A percentile compares a stretch with the other conserved stretches of the same genome.
These are phyloP conservation scores for Blastobotrys serpentis DNA, from an alignment of 1,139 yeast species.

Conservation along the genomic window DNA sequence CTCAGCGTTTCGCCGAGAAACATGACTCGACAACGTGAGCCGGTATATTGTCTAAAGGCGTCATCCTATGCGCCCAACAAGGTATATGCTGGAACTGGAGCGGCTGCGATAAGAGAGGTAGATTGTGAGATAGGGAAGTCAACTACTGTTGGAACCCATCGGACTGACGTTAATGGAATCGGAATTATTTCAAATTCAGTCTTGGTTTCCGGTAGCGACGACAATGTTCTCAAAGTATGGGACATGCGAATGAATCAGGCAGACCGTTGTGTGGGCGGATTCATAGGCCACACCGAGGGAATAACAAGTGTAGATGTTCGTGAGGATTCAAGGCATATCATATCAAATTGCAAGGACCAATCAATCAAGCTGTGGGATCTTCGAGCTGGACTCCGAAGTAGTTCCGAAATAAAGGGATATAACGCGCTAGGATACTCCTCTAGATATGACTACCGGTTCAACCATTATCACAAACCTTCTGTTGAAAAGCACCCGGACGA, in stretches of 20 bases:
- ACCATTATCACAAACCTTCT: slow-evolving; percentile 28
- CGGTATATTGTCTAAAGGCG: slow-evolving; percentile 11
- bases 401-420: slow-evolving; percentile 17
- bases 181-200: slow-evolving; percentile 49
- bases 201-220: slow-evolving; percentile 79
- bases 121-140: background rate
- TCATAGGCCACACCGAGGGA: slow-evolving; percentile 70
- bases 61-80: slow-evolving; percentile 2
- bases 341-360: slow-evolving; percentile 38
- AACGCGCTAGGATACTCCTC: slow-evolving; percentile 19
- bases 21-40: slow-evolving; percentile 15
- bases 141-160: slow-evolving; percentile 18
- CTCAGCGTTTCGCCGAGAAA: slow-evolving; percentile 6
- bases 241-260: slow-evolving; percentile 55
- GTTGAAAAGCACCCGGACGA: slow-evolving; percentile 29
- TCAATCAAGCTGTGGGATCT: slow-evolving; percentile 38
- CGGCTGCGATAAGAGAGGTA: slow-evolving; percentile 8
- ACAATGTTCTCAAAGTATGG: slow-evolving; percentile 80
- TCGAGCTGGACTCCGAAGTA: slow-evolving; percentile 26
- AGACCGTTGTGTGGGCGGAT: slow-evolving; percentile 60
- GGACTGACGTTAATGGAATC: slow-evolving; percentile 19
- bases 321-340: slow-evolving; percentile 32
- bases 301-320: slow-evolving; percentile 34
- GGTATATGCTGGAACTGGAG: slow-evolving; percentile 10
- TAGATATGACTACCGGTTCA: slow-evolving; percentile 33